A percentile compares a stretch with the other conserved stretches of the same genome.
Evolutionary conservation across 345 rosid genomes (phyloP).

Genomic region (Lepidium africanum): DNA sequence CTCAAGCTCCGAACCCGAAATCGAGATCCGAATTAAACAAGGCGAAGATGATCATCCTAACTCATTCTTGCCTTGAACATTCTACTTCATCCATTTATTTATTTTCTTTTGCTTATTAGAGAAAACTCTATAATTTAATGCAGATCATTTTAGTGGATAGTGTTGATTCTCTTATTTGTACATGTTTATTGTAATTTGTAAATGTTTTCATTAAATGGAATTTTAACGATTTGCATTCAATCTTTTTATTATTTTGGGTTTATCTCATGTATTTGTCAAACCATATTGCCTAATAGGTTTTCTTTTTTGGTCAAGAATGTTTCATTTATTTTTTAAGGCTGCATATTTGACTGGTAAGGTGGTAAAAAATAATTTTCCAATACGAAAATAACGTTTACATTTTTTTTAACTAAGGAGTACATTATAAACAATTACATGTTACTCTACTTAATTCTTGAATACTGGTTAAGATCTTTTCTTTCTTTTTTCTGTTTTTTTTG

Average conservation of each 20-base stretch:
- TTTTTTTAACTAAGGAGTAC: too few species aligned
- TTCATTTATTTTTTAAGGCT: too few species aligned
- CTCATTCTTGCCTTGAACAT: constrained; percentile 44
- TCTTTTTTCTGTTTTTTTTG: too few species aligned
- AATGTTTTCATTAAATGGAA: constrained; percentile 2
- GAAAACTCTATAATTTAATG: background rate
- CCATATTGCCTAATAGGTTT: background rate
- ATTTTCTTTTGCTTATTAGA: background rate
- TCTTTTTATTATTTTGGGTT: background rate
- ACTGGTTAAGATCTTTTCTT: too few species aligned
- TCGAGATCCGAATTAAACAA: constrained; percentile 23
- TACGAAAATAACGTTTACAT: too few species aligned
- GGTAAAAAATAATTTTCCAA: too few species aligned
- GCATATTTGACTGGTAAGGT: too few species aligned
- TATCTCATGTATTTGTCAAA: background rate
- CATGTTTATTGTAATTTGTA: constrained; percentile 18
- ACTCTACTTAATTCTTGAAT: too few species aligned
- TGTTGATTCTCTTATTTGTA: constrained; percentile 6
- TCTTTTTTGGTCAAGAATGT: too few species aligned
- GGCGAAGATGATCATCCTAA: constrained; percentile 46
- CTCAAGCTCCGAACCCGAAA: constrained; percentile 31
- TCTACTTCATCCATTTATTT: background rate
- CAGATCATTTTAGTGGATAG: constrained; percentile 12
- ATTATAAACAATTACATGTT: too few species aligned
- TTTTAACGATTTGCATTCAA: background rate